phyloP scores from a whole-genome alignment of 805 yeast species.

The Grigorovia jiainica region DNA sequence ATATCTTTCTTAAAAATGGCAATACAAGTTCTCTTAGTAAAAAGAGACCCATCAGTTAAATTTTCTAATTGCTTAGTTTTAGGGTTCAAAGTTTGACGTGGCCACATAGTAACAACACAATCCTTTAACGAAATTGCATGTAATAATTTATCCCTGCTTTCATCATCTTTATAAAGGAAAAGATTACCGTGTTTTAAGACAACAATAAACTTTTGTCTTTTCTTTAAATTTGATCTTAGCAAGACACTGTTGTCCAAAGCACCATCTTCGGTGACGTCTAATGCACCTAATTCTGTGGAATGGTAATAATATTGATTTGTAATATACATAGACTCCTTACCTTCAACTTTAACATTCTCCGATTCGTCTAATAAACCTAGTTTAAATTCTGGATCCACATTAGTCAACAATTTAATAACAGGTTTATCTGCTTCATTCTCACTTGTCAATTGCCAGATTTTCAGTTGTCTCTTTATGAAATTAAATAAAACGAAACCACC shows the following conservation, averaged over 20 bases:
- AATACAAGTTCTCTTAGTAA: conserved; percentile 71
- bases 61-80: conserved; percentile 4
- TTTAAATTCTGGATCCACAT: conserved; percentile 34
- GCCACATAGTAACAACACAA: conserved; percentile 76
- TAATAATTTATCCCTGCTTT: conserved; percentile 37
- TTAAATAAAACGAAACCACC: background rate
- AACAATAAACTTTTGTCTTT: conserved; percentile 53
- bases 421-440: conserved; percentile 12
- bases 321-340: conserved; percentile 77
- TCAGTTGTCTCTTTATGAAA: background rate
- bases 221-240: conserved; percentile 28
- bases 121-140: conserved; percentile 73
- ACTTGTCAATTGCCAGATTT: background rate
- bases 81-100: conserved; percentile 41
- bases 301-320: conserved; percentile 62
- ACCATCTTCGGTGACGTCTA: conserved; percentile 8
- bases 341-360: conserved; percentile 52
- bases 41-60: conserved; percentile 58
- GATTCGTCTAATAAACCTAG: conserved; percentile 60
- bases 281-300: conserved; percentile 27
- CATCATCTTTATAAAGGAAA: conserved; percentile 68
- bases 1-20: conserved; percentile 47
- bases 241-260: conserved; percentile 5
- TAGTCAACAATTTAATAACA: conserved; percentile 7
- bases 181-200: conserved; percentile 80